phyloP scores from a whole-genome alignment of 257 asterid species.

The Solanum pimpinellifolium region DNA sequence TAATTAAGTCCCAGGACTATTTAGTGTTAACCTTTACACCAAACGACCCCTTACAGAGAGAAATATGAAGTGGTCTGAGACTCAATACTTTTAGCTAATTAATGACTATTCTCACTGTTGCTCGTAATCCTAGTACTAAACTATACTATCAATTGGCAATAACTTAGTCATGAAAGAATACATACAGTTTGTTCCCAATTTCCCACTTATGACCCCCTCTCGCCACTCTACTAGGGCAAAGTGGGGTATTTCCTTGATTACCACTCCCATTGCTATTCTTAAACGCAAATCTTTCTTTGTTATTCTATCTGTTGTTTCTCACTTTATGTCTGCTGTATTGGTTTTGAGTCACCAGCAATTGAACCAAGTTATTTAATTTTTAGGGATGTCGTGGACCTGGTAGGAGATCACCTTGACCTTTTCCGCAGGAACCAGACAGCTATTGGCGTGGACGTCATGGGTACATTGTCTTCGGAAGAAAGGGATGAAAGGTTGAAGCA shows the following conservation, averaged over 20 bases:
- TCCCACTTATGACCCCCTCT: background rate
- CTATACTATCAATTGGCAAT: background rate
- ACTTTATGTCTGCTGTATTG: background rate
- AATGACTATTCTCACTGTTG: background rate
- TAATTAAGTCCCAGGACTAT: too few relatives aligned
- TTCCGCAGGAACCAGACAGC: constrained; percentile 84
- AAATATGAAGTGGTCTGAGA: background rate
- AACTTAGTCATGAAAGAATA: background rate
- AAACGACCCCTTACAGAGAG: background rate
- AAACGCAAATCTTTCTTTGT: background rate
- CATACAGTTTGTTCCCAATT: background rate
- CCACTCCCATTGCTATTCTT: background rate
- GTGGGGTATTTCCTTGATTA: background rate
- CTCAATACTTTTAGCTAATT: background rate
- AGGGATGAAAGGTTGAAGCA: constrained; percentile 96
- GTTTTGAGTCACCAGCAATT: constrained; percentile 1
- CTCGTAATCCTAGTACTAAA: background rate
- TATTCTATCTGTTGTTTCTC: background rate
- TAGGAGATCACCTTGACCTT: constrained; percentile 88
- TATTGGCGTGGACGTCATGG: constrained; percentile 93
- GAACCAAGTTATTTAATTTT: constrained; percentile 1
- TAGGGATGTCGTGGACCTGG: constrained; percentile 83
- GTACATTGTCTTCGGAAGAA: constrained; percentile 91
- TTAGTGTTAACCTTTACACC: too few relatives aligned
- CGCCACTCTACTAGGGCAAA: background rate